A percentile compares a stretch with the other conserved stretches of the same genome.
Evolutionary conservation across 2,329 filamentous ascomycete species (phyloP).

Genomic region (Coniella vitis): DNA sequence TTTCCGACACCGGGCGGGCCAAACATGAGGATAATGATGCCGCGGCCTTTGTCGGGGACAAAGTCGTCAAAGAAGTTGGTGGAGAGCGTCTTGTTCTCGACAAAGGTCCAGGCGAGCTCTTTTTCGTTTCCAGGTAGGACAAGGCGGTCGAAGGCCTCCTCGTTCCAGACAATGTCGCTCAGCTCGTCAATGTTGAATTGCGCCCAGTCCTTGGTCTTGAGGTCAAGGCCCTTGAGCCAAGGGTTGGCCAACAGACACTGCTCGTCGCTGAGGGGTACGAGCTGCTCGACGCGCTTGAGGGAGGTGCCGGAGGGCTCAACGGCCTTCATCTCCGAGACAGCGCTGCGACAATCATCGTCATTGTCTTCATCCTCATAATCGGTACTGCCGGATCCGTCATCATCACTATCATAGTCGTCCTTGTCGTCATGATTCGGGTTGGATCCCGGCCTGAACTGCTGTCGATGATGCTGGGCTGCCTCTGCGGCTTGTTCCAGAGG

Average conservation of each 20-base stretch:
- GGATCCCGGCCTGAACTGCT: no score
- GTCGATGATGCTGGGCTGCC: no score
- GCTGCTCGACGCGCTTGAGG: constrained; percentile 17
- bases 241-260: constrained; percentile 29
- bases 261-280: constrained; percentile 26
- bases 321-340: neutral
- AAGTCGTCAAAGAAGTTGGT: constrained; percentile 28
- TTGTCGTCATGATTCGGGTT: neutral
- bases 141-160: constrained; percentile 29
- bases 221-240: constrained; percentile 31
- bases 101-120: constrained; percentile 31
- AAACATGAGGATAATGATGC: constrained; percentile 21
- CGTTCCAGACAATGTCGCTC: constrained; percentile 28
- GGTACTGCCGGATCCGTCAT: neutral
- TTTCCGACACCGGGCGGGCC: constrained; percentile 33
- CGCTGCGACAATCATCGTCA: neutral
- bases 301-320: constrained; percentile 1
- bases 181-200: constrained; percentile 23
- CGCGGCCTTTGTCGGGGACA: constrained; percentile 26
- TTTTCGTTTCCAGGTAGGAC: constrained; percentile 31
- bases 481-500: constrained; percentile 1
- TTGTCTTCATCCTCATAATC: neutral
- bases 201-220: constrained; percentile 29
- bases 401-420: constrained; percentile 1
- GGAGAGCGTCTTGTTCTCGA: constrained; percentile 27